A percentile compares a stretch with the other conserved stretches of the same genome.
phyloP scores from a whole-genome alignment of 1,284 basidiomycete species.

The Cryptococcus amylolentus region DNA sequence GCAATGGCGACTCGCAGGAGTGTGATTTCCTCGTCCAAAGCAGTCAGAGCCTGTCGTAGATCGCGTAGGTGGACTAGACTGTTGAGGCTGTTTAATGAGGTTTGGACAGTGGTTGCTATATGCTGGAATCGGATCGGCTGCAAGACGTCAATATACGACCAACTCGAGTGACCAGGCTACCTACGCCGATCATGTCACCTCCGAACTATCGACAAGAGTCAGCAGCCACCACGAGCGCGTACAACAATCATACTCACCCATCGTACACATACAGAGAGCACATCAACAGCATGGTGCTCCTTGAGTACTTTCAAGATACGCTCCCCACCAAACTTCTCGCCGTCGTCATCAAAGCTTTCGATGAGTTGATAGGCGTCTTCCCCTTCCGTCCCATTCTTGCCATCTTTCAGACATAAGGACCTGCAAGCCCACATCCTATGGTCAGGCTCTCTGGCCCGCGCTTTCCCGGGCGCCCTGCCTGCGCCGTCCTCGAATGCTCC shows the following conservation, averaged over 20 bases:
- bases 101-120: conserved; percentile 38
- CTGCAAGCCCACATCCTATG: conserved; percentile 48
- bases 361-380: conserved; percentile 45
- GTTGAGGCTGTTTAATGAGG: conserved; percentile 30
- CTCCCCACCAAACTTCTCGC: conserved; percentile 46
- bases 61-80: conserved; percentile 29
- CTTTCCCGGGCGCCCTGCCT: conserved; percentile 23
- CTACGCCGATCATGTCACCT: conserved; percentile 45
- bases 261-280: conserved; percentile 40
- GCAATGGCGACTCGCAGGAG: conserved; percentile 19
- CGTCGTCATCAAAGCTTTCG: conserved; percentile 44
- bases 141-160: background rate
- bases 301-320: conserved; percentile 33
- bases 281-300: conserved; percentile 39
- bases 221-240: background rate
- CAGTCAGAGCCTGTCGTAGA: conserved; percentile 28
- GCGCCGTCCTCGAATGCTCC: conserved; percentile 38
- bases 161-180: conserved; percentile 3
- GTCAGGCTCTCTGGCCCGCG: conserved; percentile 42
- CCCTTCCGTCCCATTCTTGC: conserved; percentile 41
- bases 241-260: conserved; percentile 28
- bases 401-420: conserved; percentile 33
- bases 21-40: conserved; percentile 38
- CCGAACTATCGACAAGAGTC: conserved; percentile 25
- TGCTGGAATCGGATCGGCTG: conserved; percentile 47